Conservation (phyloP, 306 rosid species). For the Lithocarpus polystachyus region DNA sequence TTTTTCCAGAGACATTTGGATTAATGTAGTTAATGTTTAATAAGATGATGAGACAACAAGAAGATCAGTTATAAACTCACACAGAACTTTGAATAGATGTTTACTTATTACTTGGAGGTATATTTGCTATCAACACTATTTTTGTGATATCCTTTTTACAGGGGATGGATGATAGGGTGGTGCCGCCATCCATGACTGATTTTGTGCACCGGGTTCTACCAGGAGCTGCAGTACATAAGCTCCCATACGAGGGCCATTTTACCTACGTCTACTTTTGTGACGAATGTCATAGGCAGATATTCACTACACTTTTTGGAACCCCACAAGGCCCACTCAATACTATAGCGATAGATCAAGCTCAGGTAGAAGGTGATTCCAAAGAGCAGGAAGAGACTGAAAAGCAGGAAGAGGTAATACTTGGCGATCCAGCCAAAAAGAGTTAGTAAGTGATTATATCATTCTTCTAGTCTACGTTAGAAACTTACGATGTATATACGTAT, state of each 20-base stretch:
- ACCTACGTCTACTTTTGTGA: constrained; percentile 87
- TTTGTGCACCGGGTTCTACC: constrained; percentile 91
- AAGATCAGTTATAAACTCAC: not conserved
- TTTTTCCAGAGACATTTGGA: not conserved
- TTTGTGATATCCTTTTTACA: constrained; percentile 22
- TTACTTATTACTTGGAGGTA: not conserved
- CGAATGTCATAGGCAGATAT: constrained; percentile 96
- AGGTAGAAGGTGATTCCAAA: constrained; percentile 30
- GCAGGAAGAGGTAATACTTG: constrained; percentile 1
- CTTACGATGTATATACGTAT: constrained; percentile 42
- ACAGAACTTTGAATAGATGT: not conserved
- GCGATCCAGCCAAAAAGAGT: constrained; percentile 28
- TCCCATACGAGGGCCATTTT: constrained; percentile 96
- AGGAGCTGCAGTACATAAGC: constrained; percentile 95
- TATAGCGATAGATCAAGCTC: constrained; percentile 29
- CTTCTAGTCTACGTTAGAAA: constrained; percentile 19
- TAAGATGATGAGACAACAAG: not conserved
- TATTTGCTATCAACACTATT: not conserved
- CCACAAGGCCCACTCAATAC: constrained; percentile 78
- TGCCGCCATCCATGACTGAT: constrained; percentile 91
- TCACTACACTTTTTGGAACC: constrained; percentile 89
- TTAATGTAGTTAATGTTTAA: not conserved
- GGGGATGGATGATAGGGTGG: constrained; percentile 97
- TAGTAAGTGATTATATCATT: not conserved
- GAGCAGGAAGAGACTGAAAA: constrained; percentile 22